A percentile compares a stretch with the other conserved stretches of the same genome.
These are phyloP conservation scores for Hypoxylon sp. DNA, from an alignment of 2,329 filamentous ascomycete genomes.

Conservation along the genomic window DNA sequence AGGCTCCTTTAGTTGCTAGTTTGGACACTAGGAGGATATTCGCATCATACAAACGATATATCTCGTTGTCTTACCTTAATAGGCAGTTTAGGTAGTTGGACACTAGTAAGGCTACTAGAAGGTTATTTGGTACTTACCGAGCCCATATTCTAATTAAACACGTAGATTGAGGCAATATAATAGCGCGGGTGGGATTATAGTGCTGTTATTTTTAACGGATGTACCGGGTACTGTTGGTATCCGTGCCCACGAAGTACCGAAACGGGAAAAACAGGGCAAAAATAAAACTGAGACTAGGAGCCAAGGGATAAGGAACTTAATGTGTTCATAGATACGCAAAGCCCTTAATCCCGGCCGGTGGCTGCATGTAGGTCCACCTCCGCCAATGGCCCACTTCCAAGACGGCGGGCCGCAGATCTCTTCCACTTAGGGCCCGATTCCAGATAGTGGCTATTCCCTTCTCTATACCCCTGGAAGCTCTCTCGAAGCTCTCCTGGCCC, in stretches of 20 bases:
- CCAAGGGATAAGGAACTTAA: neutral
- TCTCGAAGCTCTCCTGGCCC: neutral
- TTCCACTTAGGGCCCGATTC: conserved; percentile 30
- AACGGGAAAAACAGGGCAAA: conserved; percentile 32
- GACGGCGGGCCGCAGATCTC: conserved; percentile 40
- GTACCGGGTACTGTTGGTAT: conserved; percentile 35
- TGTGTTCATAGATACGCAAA: conserved; percentile 1
- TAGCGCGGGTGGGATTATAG: conserved; percentile 23
- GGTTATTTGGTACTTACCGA: neutral
- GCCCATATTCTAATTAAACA: conserved; percentile 20
- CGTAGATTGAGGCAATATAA: conserved; percentile 24
- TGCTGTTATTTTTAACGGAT: conserved; percentile 15
- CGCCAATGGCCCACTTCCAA: conserved; percentile 28
- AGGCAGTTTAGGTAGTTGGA: conserved; percentile 1
- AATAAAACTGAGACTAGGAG: neutral
- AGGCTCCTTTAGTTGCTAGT: conserved; percentile 20
- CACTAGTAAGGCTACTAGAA: neutral
- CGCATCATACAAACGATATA: conserved; percentile 24
- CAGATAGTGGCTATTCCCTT: conserved; percentile 16
- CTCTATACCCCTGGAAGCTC: conserved; percentile 19
- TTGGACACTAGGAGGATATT: conserved; percentile 41
- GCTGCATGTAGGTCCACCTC: conserved; percentile 36
- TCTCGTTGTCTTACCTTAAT: conserved; percentile 16
- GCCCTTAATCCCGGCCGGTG: conserved; percentile 28
- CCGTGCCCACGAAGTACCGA: conserved; percentile 37